Percentiles rank a stretch among this genome's conserved stretches.
Evolutionary conservation across 768 basidiomycete genomes (phyloP).

Genomic region (Psilocybe subaeruginosa): DNA sequence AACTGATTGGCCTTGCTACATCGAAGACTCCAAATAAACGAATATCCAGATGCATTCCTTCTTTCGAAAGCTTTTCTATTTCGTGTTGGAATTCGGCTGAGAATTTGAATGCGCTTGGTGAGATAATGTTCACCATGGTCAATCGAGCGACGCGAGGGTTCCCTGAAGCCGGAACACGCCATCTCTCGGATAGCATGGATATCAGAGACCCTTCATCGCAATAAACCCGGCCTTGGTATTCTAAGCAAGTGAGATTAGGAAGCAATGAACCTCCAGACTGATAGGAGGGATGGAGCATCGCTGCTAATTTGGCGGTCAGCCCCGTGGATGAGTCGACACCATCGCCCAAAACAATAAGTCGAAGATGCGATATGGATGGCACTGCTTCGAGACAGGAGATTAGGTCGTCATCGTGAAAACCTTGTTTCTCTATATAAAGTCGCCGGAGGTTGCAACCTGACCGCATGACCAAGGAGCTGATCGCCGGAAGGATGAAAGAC

Average conservation of each 20-base stretch:
- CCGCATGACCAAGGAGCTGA: slow-evolving; percentile 18
- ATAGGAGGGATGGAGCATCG: slow-evolving; percentile 9
- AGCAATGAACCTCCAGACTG: slow-evolving; percentile 10
- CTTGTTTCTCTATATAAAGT: slow-evolving; percentile 17
- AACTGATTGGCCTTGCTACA: too few species aligned
- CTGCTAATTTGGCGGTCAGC: slow-evolving; percentile 11
- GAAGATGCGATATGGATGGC: slow-evolving; percentile 17
- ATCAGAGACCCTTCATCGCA: slow-evolving; percentile 8
- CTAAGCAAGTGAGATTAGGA: slow-evolving; percentile 12
- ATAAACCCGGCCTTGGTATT: slow-evolving; percentile 15
- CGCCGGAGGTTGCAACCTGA: slow-evolving; percentile 18
- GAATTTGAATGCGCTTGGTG: not conserved
- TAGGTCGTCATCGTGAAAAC: slow-evolving; percentile 16
- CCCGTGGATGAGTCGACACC: slow-evolving; percentile 10
- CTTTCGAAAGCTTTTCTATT: not conserved
- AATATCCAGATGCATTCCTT: slow-evolving; percentile 3
- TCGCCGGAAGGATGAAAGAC: slow-evolving; percentile 12
- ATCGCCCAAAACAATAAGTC: slow-evolving; percentile 2
- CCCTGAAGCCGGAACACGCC: not conserved
- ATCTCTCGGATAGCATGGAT: slow-evolving; percentile 8
- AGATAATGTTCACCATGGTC: not conserved
- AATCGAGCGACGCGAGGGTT: not conserved
- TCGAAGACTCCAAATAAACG: not conserved
- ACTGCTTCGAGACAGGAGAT: slow-evolving; percentile 17
- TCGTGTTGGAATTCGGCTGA: not conserved